phyloP scores from a whole-genome alignment of 2,329 filamentous ascomycete genomes.

The Scolecobasidium constrictum region DNA sequence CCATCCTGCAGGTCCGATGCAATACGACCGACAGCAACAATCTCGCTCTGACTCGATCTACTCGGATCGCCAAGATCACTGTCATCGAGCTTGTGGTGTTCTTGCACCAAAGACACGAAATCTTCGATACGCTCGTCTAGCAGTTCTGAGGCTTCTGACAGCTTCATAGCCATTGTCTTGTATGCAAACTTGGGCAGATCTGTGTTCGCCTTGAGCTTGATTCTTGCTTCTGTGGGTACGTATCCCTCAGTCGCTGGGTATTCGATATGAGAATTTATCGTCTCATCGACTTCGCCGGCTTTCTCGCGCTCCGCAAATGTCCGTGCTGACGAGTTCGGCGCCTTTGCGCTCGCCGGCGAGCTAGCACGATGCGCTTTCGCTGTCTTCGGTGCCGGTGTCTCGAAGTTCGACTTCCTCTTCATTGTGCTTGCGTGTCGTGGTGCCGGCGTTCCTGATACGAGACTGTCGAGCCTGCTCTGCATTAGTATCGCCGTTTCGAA shows the following conservation, averaged over 20 bases:
- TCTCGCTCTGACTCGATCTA: constrained; percentile 70
- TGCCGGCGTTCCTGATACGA: constrained; percentile 34
- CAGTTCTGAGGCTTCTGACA: constrained; percentile 84
- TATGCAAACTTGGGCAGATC: constrained; percentile 87
- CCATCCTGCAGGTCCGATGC: constrained; percentile 74
- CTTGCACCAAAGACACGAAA: constrained; percentile 63
- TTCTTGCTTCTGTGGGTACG: constrained; percentile 59
- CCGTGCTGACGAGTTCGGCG: constrained; percentile 35
- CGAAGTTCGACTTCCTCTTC: constrained; percentile 43
- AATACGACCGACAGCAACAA: constrained; percentile 85
- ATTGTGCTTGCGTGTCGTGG: constrained; percentile 29
- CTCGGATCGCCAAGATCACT: constrained; percentile 79
- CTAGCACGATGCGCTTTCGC: constrained; percentile 34
- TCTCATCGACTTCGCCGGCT: constrained; percentile 70
- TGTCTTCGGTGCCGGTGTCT: constrained; percentile 37
- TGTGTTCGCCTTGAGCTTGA: constrained; percentile 76
- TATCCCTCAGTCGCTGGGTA: constrained; percentile 30
- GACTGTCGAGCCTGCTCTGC: constrained; percentile 31
- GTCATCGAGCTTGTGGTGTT: constrained; percentile 65
- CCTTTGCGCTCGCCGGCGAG: constrained; percentile 37
- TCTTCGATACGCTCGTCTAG: constrained; percentile 93
- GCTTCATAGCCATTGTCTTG: constrained; percentile 88
- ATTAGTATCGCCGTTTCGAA: constrained; percentile 9
- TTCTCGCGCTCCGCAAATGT: constrained; percentile 69
- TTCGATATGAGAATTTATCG: constrained; percentile 66